Conservation (phyloP, 2,329 filamentous ascomycete species). For the Colletotrichum spinosum region DNA sequence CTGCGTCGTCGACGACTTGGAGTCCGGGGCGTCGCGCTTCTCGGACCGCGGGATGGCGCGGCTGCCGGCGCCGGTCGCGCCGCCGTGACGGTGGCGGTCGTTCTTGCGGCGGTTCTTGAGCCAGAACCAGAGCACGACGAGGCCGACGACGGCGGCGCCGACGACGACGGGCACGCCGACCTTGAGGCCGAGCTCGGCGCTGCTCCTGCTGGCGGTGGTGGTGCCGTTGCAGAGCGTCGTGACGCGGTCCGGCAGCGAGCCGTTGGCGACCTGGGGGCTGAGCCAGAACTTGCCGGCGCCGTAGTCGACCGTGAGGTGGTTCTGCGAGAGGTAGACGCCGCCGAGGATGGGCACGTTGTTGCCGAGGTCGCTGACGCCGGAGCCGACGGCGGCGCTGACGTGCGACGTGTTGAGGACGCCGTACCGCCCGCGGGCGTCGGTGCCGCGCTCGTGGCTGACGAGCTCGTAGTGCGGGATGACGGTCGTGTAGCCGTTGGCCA, state of each 20-base stretch:
- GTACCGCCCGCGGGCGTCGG: slow-evolving; percentile 35
- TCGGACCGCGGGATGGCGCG: slow-evolving; percentile 29
- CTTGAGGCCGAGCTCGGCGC: slow-evolving; percentile 13
- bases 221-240: slow-evolving; percentile 31
- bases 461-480: slow-evolving; percentile 39
- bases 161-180: slow-evolving; percentile 27
- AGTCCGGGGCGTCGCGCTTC: slow-evolving; percentile 32
- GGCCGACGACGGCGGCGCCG: slow-evolving; percentile 14
- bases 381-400: slow-evolving; percentile 27
- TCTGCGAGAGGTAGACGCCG: slow-evolving; percentile 38
- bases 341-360: slow-evolving; percentile 36
- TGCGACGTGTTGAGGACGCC: slow-evolving; percentile 31
- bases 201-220: background rate
- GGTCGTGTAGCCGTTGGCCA: slow-evolving; percentile 37
- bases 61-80: background rate
- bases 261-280: slow-evolving; percentile 34
- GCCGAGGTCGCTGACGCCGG: slow-evolving; percentile 35
- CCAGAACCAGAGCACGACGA: slow-evolving; percentile 25
- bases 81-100: background rate
- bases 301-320: slow-evolving; percentile 37
- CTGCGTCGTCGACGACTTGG: slow-evolving; percentile 28
- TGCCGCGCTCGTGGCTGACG: slow-evolving; percentile 34
- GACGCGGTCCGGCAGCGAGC: slow-evolving; percentile 27
- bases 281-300: slow-evolving; percentile 36
- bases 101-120: slow-evolving; percentile 20